Conservation (phyloP, 495 filamentous ascomycete species). For the Pyronema domesticum region DNA sequence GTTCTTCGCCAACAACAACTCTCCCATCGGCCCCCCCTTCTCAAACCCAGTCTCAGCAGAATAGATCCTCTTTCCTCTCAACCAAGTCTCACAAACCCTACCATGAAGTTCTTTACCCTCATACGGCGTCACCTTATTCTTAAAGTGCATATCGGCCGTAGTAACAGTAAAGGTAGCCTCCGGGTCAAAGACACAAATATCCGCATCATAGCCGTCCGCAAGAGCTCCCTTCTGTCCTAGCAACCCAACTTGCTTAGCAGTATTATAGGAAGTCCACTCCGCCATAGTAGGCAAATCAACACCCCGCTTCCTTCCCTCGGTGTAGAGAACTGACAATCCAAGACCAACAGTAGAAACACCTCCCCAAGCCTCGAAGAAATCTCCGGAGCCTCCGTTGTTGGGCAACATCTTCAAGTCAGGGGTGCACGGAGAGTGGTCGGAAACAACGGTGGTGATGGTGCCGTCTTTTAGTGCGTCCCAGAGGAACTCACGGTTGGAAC, state of each 20-base stretch:
- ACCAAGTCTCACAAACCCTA: constrained; percentile 75
- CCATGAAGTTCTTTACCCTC: constrained; percentile 66
- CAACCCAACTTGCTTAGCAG: constrained; percentile 81
- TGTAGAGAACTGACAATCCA: constrained; percentile 81
- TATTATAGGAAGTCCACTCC: constrained; percentile 68
- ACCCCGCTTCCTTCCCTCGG: constrained; percentile 44
- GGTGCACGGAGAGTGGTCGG: constrained; percentile 91
- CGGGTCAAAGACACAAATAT: constrained; percentile 86
- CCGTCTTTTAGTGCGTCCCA: constrained; percentile 62
- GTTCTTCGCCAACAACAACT: constrained; percentile 32
- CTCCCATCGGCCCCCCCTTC: constrained; percentile 39
- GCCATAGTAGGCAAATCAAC: constrained; percentile 52
- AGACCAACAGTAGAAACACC: constrained; percentile 88
- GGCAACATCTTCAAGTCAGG: constrained; percentile 74
- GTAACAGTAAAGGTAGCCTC: constrained; percentile 48
- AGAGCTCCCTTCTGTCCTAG: constrained; percentile 65
- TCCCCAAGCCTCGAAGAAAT: constrained; percentile 94
- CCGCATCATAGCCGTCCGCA: constrained; percentile 71
- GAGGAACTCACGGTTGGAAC: constrained; percentile 68
- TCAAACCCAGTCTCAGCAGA: constrained; percentile 41
- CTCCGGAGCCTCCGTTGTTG: constrained; percentile 33
- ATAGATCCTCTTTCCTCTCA: constrained; percentile 63
- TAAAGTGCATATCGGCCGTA: constrained; percentile 59
- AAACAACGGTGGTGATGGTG: constrained; percentile 87
- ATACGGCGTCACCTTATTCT: constrained; percentile 89